Conservation (phyloP, 345 rosid genomes). For the Bretschneidera sinensis region DNA sequence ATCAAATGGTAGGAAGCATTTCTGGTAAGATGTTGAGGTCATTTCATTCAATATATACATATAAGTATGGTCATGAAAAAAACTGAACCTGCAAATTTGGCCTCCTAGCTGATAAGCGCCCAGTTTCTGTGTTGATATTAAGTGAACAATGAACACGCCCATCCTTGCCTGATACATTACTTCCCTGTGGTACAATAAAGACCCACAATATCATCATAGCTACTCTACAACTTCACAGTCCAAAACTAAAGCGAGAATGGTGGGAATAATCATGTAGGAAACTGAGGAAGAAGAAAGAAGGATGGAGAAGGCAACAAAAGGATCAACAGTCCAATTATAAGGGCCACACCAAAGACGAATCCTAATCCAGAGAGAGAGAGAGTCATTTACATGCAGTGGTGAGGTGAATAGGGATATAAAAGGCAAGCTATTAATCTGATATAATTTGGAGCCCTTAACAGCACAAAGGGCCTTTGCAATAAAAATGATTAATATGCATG, state of each 20-base stretch:
- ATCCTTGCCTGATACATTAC: conserved; percentile 70
- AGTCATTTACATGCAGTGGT: not conserved
- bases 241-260: not conserved
- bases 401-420: too few relatives aligned
- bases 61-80: not conserved
- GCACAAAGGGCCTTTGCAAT: not conserved
- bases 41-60: not conserved
- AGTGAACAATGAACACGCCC: conserved; percentile 94
- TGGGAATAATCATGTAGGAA: not conserved
- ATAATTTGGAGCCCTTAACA: not conserved
- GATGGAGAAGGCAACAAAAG: too few relatives aligned
- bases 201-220: not conserved
- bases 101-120: conserved; percentile 97
- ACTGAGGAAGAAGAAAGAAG: not conserved
- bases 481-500: not conserved
- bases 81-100: conserved; percentile 83
- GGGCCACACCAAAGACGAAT: too few relatives aligned
- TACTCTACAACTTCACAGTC: not conserved
- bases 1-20: not conserved
- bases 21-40: not conserved
- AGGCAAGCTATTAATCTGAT: not conserved
- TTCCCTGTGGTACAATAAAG: conserved; percentile 42
- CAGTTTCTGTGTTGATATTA: conserved; percentile 96
- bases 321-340: too few relatives aligned
- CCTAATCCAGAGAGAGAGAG: not conserved